These are phyloP conservation scores for Talaromyces liani DNA, from an alignment of 495 filamentous ascomycete genomes.

Conservation along the genomic window DNA sequence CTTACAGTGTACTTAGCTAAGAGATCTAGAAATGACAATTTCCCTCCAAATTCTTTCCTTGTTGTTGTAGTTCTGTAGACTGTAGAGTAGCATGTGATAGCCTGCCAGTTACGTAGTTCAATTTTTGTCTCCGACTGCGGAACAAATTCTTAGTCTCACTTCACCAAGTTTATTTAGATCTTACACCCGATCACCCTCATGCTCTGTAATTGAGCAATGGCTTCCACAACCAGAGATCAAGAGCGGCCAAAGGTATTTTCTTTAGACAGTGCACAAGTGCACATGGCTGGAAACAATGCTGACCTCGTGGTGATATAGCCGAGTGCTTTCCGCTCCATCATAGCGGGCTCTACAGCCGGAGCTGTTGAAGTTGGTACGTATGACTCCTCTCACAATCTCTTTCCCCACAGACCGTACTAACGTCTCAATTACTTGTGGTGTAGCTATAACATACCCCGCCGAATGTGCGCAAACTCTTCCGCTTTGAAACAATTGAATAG, in stretches of 20 bases:
- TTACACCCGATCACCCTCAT: neutral
- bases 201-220: constrained; percentile 24
- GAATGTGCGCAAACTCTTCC: constrained; percentile 56
- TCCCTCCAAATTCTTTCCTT: constrained; percentile 7
- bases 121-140: neutral
- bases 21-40: constrained; percentile 14
- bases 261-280: neutral
- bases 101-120: neutral
- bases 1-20: constrained; percentile 2
- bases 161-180: neutral
- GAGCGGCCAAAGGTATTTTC: constrained; percentile 36
- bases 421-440: neutral
- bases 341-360: constrained; percentile 84
- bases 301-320: constrained; percentile 47
- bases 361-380: constrained; percentile 83
- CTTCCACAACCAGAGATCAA: constrained; percentile 22
- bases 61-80: neutral
- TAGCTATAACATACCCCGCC: constrained; percentile 94
- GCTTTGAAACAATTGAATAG: too few species aligned
- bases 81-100: neutral
- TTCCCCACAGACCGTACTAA: neutral
- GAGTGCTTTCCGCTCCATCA: constrained; percentile 74
- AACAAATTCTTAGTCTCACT: neutral
- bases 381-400: neutral
- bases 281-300: constrained; percentile 8